Percentiles rank a stretch among this genome's conserved stretches.
These are phyloP conservation scores for Xylaria sp. DNA, from an alignment of 2,329 filamentous ascomycete species.

Conservation along the genomic window DNA sequence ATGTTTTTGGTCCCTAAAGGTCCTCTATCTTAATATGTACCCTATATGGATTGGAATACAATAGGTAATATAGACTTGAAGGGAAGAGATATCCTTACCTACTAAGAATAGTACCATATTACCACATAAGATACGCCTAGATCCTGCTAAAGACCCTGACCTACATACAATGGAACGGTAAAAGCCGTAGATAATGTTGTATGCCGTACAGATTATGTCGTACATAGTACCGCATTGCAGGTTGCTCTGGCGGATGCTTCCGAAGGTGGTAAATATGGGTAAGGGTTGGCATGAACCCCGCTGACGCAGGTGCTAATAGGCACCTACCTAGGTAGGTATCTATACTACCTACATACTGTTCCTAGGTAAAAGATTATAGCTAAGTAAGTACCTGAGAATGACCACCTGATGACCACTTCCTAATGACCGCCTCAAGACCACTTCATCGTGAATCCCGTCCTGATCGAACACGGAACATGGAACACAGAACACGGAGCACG, in stretches of 20 bases:
- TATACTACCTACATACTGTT: too few relatives aligned
- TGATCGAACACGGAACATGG: neutral
- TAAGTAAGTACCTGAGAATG: neutral
- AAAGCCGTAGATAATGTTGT: too few relatives aligned
- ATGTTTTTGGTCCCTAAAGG: too few relatives aligned
- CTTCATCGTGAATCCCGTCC: slow-evolving; percentile 9
- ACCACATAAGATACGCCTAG: neutral
- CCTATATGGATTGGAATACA: too few relatives aligned
- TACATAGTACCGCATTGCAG: neutral
- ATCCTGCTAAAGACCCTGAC: neutral
- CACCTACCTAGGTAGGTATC: too few relatives aligned
- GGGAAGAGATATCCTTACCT: too few relatives aligned
- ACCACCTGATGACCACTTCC: neutral
- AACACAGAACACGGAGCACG: neutral
- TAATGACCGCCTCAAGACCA: neutral
- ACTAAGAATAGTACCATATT: too few relatives aligned
- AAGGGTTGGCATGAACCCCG: neutral
- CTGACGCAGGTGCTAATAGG: neutral
- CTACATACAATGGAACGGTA: neutral
- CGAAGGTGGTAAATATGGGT: neutral
- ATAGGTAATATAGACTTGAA: too few relatives aligned
- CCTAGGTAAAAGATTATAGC: too few relatives aligned
- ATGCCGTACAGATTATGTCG: slow-evolving; percentile 1
- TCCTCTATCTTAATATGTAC: too few relatives aligned
- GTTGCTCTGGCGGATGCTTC: neutral